Evolutionary conservation across 2,329 filamentous ascomycete species (phyloP), one percentile per base, ranked within the genome.

Genomic region (Fusarium robinianum): DNA sequence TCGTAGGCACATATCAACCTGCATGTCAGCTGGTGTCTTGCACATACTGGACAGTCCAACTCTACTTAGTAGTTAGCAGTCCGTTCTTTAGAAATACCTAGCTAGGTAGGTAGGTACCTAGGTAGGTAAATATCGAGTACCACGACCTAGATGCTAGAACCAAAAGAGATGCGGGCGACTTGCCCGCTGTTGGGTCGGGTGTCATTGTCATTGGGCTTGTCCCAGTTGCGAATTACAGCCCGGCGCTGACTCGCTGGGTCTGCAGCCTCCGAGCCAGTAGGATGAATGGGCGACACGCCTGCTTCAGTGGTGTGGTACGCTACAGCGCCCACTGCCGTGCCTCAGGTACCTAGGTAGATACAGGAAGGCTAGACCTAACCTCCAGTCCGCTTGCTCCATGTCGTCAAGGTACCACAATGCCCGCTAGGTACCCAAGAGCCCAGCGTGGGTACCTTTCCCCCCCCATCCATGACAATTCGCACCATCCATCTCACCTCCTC

Each of bases 251-350:
- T 66, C 63, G 61, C 48, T 57, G 51, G 49, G 41, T 45, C 32
- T 45, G 34, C 38, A 38, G 33, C 24, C 29, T 46, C 43, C 51
- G n/a, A 53, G 55, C 65, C 65, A 67, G 63, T 68, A 61, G 49
- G 56, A 67, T 61, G 57, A 58, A 57, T 51, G 60, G 55, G 57
- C 54, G 60, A 65, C 61, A 63, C 65, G 66, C 66, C 68, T 66
- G 62, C 60, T 65, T 63, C 60, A 63, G 62, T 60, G 53, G 58
- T 61, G 58, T 60, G 58, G 53, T 61, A 52, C 54, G 41, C 58
- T 61, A 57, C 38, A 54, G 47, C 42, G 38, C 41, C 42, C 50
- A 44, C 36, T 39, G 40, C 36, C 22, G 47, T 45, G 39, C 46
- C 42, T 38, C 45, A 29, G 33, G 27, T n/a, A n/a, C n/a, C n/a